Evolutionary conservation across 805 yeast genomes (phyloP).

Genomic region (Metahyphopichia silvanorum): DNA sequence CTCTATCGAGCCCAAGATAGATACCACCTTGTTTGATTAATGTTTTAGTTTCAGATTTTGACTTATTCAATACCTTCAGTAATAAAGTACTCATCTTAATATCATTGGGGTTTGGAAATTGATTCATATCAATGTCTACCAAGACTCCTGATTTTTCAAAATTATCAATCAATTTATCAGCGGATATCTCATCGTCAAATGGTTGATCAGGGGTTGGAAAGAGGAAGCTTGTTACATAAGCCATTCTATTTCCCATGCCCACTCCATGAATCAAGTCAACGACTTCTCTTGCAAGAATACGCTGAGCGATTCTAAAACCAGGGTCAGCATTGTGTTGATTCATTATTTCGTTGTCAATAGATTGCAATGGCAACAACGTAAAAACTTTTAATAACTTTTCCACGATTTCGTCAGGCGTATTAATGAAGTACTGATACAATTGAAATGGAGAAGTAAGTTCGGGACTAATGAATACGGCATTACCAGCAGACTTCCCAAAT

Average conservation of each 20-base stretch:
- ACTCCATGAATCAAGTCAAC: slow-evolving; percentile 85
- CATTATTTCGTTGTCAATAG: slow-evolving; percentile 52
- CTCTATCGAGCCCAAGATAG: slow-evolving; percentile 60
- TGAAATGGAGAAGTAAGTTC: slow-evolving; percentile 76
- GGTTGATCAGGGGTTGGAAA: slow-evolving; percentile 57
- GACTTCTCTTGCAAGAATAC: slow-evolving; percentile 75
- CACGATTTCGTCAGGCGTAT: slow-evolving; percentile 74
- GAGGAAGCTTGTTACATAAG: slow-evolving; percentile 61
- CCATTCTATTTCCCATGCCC: slow-evolving; percentile 68
- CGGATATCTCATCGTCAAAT: slow-evolving; percentile 41
- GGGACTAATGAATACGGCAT: slow-evolving; percentile 84
- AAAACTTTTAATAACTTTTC: slow-evolving; percentile 66
- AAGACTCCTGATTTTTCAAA: slow-evolving; percentile 60
- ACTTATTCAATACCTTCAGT: slow-evolving; percentile 43
- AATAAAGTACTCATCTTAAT: slow-evolving; percentile 53
- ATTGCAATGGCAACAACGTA: slow-evolving; percentile 67
- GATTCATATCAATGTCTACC: slow-evolving; percentile 26
- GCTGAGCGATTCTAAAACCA: slow-evolving; percentile 70
- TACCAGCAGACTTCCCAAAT: slow-evolving; percentile 96
- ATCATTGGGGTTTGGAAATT: slow-evolving; percentile 29
- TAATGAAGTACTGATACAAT: slow-evolving; percentile 81
- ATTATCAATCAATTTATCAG: slow-evolving; percentile 50
- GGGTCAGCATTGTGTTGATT: slow-evolving; percentile 54
- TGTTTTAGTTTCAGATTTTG: slow-evolving; percentile 58
- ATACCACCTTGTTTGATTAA: slow-evolving; percentile 70